phyloP scores from a whole-genome alignment of 768 basidiomycete genomes.

The Ramaria sp. region DNA sequence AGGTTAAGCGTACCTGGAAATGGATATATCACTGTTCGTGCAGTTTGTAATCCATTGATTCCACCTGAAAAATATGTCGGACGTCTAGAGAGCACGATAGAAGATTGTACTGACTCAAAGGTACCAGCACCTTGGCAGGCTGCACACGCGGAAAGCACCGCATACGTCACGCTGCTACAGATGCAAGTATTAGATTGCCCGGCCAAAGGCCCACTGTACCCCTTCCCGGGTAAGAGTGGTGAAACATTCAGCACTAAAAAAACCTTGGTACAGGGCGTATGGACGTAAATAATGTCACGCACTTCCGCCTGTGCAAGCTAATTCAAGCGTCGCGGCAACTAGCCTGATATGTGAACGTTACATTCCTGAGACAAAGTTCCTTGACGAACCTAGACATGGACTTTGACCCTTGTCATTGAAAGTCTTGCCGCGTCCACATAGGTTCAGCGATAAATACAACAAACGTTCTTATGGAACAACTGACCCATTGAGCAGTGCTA shows the following conservation, averaged over 20 bases:
- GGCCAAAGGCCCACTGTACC: neutral
- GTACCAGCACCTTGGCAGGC: slow-evolving; percentile 39
- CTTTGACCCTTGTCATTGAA: neutral
- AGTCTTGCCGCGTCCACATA: neutral
- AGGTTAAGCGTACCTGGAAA: neutral
- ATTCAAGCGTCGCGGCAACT: neutral
- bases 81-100: neutral
- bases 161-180: slow-evolving; percentile 48
- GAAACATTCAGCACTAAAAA: neutral
- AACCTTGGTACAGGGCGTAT: neutral
- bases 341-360: neutral
- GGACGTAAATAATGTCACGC: neutral
- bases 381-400: neutral
- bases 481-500: no score
- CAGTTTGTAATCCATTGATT: slow-evolving; percentile 26
- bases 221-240: neutral
- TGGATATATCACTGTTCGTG: neutral
- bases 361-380: neutral
- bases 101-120: slow-evolving; percentile 21
- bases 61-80: neutral
- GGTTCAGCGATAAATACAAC: no score
- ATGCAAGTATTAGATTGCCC: slow-evolving; percentile 23
- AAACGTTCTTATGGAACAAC: no score
- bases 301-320: neutral
- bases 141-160: slow-evolving; percentile 45